These are phyloP conservation scores for Trichoderma sp. DNA, from an alignment of 2,329 filamentous ascomycete species.

Conservation along the genomic window DNA sequence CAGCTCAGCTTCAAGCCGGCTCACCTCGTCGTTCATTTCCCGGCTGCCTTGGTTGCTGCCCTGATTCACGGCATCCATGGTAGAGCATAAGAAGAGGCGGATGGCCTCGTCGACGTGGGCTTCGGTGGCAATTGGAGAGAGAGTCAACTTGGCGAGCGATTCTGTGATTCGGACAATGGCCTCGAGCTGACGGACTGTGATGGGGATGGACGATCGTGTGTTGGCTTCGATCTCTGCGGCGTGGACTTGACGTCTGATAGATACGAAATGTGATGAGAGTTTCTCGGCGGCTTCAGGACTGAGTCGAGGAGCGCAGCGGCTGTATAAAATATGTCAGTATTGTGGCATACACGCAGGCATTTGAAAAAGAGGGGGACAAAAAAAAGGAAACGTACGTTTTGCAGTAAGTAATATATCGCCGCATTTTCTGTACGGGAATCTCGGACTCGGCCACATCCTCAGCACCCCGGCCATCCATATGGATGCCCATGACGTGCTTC, in stretches of 20 bases:
- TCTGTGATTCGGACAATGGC: conserved; percentile 97
- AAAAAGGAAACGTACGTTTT: conserved; percentile 66
- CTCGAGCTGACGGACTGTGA: conserved; percentile 95
- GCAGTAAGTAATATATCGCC: conserved; percentile 95
- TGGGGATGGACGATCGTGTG: conserved; percentile 88
- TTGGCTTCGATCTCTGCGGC: conserved; percentile 88
- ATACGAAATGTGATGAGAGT: conserved; percentile 94
- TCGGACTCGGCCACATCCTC: conserved; percentile 85
- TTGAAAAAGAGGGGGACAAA: not conserved
- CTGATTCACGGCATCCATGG: conserved; percentile 96
- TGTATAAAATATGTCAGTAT: conserved; percentile 38
- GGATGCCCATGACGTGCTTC: conserved; percentile 94
- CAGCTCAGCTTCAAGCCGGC: conserved; percentile 85
- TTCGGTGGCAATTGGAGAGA: conserved; percentile 85
- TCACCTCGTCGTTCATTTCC: conserved; percentile 87
- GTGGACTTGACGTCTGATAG: conserved; percentile 91
- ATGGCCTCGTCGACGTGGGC: conserved; percentile 96
- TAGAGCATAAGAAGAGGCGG: conserved; percentile 90
- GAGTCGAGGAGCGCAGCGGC: conserved; percentile 87
- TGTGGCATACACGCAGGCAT: not conserved
- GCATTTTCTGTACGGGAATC: conserved; percentile 95
- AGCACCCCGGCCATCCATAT: conserved; percentile 84
- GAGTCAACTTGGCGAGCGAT: conserved; percentile 85
- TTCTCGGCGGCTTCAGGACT: conserved; percentile 92
- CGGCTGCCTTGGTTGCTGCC: conserved; percentile 80